A percentile compares a stretch with the other conserved stretches of the same genome.
Evolutionary conservation across 495 filamentous ascomycete genomes (phyloP).

Genomic region (Hypoxylon fragiforme): DNA sequence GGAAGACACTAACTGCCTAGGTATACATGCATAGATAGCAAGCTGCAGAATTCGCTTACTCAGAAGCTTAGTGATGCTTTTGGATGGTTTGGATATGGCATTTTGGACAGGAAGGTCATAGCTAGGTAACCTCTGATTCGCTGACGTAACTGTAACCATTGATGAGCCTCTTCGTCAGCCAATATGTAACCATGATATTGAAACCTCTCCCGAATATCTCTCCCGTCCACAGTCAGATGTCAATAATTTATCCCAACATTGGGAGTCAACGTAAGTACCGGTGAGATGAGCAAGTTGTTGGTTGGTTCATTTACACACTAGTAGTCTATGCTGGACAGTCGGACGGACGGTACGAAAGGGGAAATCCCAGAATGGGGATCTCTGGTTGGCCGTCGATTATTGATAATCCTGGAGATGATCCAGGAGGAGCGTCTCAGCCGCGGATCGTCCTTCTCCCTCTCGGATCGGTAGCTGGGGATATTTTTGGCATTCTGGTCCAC

Average conservation of each 20-base stretch:
- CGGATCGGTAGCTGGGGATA: conserved; percentile 13
- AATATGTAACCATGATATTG: conserved; percentile 2
- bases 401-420: background rate
- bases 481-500: conserved; percentile 22
- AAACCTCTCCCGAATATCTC: background rate
- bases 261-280: conserved; percentile 6
- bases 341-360: background rate
- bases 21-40: background rate
- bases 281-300: background rate
- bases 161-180: background rate
- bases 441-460: conserved; percentile 1
- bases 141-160: conserved; percentile 7
- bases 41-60: conserved; percentile 9
- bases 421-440: conserved; percentile 22
- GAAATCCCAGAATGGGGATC: background rate
- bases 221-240: conserved; percentile 6
- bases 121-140: background rate
- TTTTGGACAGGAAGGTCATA: background rate
- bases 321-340: background rate
- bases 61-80: conserved; percentile 14
- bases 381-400: conserved; percentile 15
- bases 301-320: background rate
- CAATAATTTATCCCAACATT: background rate
- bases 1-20: too few species aligned
- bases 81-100: background rate